A percentile compares a stretch with the other conserved stretches of the same genome.
Conservation (phyloP, 768 basidiomycete genomes). For the Agrocybe chaxingu region DNA sequence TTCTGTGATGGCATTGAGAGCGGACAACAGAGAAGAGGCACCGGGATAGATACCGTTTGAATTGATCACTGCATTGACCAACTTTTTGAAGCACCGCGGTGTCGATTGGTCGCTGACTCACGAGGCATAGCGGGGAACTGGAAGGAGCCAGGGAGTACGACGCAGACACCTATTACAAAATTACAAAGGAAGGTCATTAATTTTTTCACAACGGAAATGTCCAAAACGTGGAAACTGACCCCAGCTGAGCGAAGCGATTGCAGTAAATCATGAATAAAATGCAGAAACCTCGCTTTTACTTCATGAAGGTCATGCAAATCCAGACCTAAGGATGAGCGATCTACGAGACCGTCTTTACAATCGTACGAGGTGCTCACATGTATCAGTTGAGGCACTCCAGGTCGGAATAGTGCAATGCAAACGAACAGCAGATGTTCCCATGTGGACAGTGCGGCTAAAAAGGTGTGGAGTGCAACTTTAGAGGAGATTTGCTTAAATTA, state of each 20-base stretch:
- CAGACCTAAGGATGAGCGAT: slow-evolving; percentile 34
- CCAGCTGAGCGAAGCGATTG: slow-evolving; percentile 58
- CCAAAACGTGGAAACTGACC: slow-evolving; percentile 33
- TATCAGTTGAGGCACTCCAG: slow-evolving; percentile 55
- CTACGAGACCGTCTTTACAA: neutral
- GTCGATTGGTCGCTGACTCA: slow-evolving; percentile 44
- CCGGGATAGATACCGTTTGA: slow-evolving; percentile 13
- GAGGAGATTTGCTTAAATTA: neutral
- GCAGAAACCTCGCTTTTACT: slow-evolving; percentile 55
- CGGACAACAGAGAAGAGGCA: slow-evolving; percentile 1
- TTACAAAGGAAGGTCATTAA: slow-evolving; percentile 2
- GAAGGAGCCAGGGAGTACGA: slow-evolving; percentile 65
- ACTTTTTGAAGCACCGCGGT: slow-evolving; percentile 44
- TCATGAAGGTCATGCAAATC: slow-evolving; percentile 71
- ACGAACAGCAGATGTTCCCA: slow-evolving; percentile 45
- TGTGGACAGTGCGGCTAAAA: slow-evolving; percentile 44
- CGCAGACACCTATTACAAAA: slow-evolving; percentile 45
- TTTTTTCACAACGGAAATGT: slow-evolving; percentile 1
- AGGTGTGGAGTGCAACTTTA: neutral
- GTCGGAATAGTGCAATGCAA: slow-evolving; percentile 69
- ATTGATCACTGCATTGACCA: slow-evolving; percentile 18
- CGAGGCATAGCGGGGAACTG: slow-evolving; percentile 54
- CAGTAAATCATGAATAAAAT: slow-evolving; percentile 63
- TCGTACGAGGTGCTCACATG: slow-evolving; percentile 38
- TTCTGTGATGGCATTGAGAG: slow-evolving; percentile 24